These are phyloP conservation scores for Coemansia sp. DNA, from an alignment of 192 early-diverging fungal species.

Conservation along the genomic window DNA sequence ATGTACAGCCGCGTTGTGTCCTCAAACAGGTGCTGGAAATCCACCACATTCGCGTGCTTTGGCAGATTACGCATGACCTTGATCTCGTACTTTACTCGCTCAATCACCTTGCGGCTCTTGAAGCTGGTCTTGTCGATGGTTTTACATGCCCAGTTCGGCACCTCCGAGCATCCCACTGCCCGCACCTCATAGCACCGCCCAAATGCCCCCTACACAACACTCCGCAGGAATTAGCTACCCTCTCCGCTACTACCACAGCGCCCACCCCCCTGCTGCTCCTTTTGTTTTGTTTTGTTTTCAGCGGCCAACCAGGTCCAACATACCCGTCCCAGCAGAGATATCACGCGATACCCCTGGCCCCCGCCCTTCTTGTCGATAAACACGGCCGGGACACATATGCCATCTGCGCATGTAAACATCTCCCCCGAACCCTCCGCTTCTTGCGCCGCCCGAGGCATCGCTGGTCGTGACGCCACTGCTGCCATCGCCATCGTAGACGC, in stretches of 20 bases:
- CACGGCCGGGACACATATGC: conserved; percentile 28
- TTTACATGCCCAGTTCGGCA: conserved; percentile 59
- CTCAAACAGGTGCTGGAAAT: conserved; percentile 79
- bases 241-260: not conserved
- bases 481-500: conserved; percentile 13
- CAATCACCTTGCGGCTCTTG: conserved; percentile 38
- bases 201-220: conserved; percentile 72
- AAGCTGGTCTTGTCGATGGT: conserved; percentile 50
- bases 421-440: not conserved
- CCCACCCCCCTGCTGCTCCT: not conserved
- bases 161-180: conserved; percentile 22
- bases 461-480: not conserved
- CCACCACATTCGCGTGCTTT: conserved; percentile 74
- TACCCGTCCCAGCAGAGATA: conserved; percentile 37
- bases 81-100: conserved; percentile 49
- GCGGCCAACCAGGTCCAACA: not conserved
- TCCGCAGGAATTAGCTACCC: conserved; percentile 1
- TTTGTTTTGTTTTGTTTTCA: not conserved
- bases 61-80: conserved; percentile 45
- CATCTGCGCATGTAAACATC: conserved; percentile 33
- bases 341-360: conserved; percentile 15
- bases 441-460: not conserved
- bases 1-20: conserved; percentile 82
- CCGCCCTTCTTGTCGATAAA: conserved; percentile 18
- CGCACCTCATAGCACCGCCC: conserved; percentile 75